Evolutionary conservation across 2,329 filamentous ascomycete genomes (phyloP).

Genomic region (Trichophyton simii): DNA sequence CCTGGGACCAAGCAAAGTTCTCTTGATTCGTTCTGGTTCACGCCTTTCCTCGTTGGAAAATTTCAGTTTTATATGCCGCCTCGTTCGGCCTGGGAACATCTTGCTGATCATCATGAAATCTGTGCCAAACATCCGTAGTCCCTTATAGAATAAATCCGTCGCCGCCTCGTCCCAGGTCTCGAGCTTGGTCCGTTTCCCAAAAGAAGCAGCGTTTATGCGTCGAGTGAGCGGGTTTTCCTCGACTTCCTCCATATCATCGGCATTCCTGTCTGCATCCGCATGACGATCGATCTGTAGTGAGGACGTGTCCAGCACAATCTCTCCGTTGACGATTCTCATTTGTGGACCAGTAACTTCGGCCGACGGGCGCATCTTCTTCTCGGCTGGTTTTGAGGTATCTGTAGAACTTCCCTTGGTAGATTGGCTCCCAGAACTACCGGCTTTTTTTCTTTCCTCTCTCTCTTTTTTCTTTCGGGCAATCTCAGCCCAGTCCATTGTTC

Average conservation of each 20-base stretch:
- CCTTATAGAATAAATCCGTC: constrained; percentile 51
- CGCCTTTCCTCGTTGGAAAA: constrained; percentile 50
- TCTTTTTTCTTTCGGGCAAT: constrained; percentile 33
- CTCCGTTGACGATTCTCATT: constrained; percentile 45
- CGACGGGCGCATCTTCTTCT: not conserved
- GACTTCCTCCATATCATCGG: constrained; percentile 35
- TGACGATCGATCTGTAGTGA: constrained; percentile 45
- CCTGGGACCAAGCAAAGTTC: constrained; percentile 37
- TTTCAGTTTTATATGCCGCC: constrained; percentile 52
- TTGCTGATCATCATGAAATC: constrained; percentile 54
- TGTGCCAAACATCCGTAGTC: constrained; percentile 50
- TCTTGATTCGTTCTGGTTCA: constrained; percentile 42
- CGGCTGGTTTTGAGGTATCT: not conserved
- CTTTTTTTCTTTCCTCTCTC: constrained; percentile 22
- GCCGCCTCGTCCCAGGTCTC: constrained; percentile 46
- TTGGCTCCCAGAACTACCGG: constrained; percentile 3
- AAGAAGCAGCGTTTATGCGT: constrained; percentile 35
- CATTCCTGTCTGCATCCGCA: constrained; percentile 38
- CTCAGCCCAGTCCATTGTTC: constrained; percentile 45
- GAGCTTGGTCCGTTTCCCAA: constrained; percentile 39
- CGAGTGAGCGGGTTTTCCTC: constrained; percentile 36
- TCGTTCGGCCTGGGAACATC: constrained; percentile 46
- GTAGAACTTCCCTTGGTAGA: not conserved
- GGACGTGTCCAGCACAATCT: constrained; percentile 42
- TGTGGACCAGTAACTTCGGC: constrained; percentile 30